Conservation (phyloP, 805 yeast species). For the Lipomyces kockii region DNA sequence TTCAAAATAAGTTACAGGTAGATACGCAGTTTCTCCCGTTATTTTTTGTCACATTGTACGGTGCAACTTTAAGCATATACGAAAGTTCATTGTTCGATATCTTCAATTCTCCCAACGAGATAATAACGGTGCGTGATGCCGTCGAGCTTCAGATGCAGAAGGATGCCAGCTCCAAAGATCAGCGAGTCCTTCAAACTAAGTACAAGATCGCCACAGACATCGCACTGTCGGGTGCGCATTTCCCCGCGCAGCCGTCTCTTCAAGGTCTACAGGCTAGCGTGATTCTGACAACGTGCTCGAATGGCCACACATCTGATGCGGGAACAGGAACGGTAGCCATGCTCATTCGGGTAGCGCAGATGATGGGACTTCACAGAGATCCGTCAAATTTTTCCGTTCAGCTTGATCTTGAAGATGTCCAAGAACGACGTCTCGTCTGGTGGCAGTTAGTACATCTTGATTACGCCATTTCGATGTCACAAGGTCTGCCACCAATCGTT, state of each 20-base stretch:
- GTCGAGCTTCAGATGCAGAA: constrained; percentile 9
- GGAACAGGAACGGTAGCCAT: constrained; percentile 17
- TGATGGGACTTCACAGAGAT: constrained; percentile 25
- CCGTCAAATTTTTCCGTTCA: constrained; percentile 21
- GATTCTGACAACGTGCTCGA: constrained; percentile 11
- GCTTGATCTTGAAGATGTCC: constrained; percentile 15
- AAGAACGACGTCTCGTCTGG: constrained; percentile 25
- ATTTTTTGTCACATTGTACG: constrained; percentile 20
- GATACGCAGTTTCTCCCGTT: constrained; percentile 17
- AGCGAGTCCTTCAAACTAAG: constrained; percentile 13
- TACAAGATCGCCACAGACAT: constrained; percentile 23
- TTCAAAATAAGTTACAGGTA: neutral
- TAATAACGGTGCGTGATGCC: constrained; percentile 13
- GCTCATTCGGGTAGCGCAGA: constrained; percentile 19
- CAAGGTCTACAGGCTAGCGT: constrained; percentile 20
- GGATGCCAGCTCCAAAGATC: constrained; percentile 10
- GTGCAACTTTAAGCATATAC: constrained; percentile 21
- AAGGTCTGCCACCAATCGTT: constrained; percentile 30
- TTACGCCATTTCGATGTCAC: constrained; percentile 25
- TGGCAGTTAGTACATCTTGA: constrained; percentile 32
- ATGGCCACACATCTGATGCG: constrained; percentile 9
- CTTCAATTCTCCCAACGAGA: constrained; percentile 1
- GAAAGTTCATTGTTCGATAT: constrained; percentile 23
- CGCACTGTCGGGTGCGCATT: constrained; percentile 14
- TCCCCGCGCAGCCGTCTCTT: constrained; percentile 29